Evolutionary conservation across 148 eudicot genomes (phyloP), one percentile per base, ranked within the genome.

Genomic region (Tetragonia tetragonoides): DNA sequence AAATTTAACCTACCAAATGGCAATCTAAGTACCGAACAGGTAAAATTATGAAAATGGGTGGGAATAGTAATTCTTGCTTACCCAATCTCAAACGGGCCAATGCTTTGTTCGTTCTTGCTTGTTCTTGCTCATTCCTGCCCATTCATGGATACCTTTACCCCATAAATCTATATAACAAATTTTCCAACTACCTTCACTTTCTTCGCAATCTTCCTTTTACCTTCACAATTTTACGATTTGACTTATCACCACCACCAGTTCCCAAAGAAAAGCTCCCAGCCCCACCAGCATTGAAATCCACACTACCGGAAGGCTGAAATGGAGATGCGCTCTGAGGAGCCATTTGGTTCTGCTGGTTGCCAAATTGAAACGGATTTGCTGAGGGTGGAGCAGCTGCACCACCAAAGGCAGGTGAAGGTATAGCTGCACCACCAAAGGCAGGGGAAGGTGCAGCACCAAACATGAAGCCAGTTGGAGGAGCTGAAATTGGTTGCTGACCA

Each of bases 221-320:
- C 76, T 65, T 88, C 3, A 92, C 78, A 28, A 87, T 66, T 81
- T 81, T 90, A 24, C 97, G 88, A 73, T 65, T 77, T 53, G 93
- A 75, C 76, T 91, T 95, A 68, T 89, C 96, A 42, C 61, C 82
- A 9, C 88, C 97, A 21, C 88, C 91, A 37, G 90, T 81, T 23
- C 99, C 99, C 79, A 95, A 75, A 3, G 97, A 95, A 84, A 95
- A 95, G 85, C 94, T 91, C 44, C 88, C 79, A n/a, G 65, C 63
- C 70, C 85, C 88, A 41, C 90, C 91, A 17, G 85, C 87, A 82
- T 76, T 85, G 72, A 91, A 86, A 21, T 90, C 92, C 41, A 85
- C 61, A 82, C 96, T 88, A 61, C 87, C 83, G n/a, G 97, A 85
- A 66, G 91, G 68, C 77, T 84, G 92, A 80, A 94, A 90, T 12